A percentile compares a stretch with the other conserved stretches of the same genome.
Evolutionary conservation across 495 filamentous ascomycete species (phyloP).

Genomic region (Pseudoneurospora amorphoporcata): DNA sequence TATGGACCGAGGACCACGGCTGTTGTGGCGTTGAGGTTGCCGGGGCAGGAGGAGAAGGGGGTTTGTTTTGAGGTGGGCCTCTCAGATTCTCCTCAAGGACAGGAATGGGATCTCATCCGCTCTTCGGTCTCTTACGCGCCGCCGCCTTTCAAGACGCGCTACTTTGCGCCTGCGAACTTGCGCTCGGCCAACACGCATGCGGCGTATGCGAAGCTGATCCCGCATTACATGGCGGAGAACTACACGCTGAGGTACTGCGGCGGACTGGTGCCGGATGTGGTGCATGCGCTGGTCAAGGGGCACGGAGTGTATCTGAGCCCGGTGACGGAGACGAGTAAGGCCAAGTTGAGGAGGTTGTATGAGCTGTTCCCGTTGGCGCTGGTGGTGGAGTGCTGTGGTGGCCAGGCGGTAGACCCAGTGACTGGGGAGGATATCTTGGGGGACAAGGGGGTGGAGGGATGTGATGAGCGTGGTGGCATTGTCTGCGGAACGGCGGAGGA

Average conservation of each 20-base stretch:
- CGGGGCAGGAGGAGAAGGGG: conserved; percentile 17
- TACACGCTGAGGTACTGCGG: conserved; percentile 44
- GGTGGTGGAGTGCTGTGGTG: conserved; percentile 43
- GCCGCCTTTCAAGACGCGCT: conserved; percentile 26
- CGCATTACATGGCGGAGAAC: conserved; percentile 26
- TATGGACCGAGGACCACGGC: conserved; percentile 42
- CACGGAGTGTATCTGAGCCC: conserved; percentile 43
- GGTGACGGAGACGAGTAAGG: conserved; percentile 30
- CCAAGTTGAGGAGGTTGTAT: conserved; percentile 41
- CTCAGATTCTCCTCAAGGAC: not conserved
- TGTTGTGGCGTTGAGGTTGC: conserved; percentile 34
- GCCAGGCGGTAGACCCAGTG: conserved; percentile 32
- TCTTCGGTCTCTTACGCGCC: conserved; percentile 18
- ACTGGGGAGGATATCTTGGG: conserved; percentile 28
- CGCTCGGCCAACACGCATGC: conserved; percentile 33
- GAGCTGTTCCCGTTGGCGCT: conserved; percentile 41
- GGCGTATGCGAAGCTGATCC: conserved; percentile 33
- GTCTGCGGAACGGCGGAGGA: conserved; percentile 39
- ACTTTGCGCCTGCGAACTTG: conserved; percentile 46
- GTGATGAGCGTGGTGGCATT: conserved; percentile 38
- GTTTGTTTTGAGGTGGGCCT: conserved; percentile 36
- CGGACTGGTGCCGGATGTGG: conserved; percentile 44
- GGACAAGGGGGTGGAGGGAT: conserved; percentile 19
- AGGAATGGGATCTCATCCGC: conserved; percentile 25
- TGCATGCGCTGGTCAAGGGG: conserved; percentile 41